Conservation (phyloP, 2,329 filamentous ascomycete species). For the Sarocladium strictum region DNA sequence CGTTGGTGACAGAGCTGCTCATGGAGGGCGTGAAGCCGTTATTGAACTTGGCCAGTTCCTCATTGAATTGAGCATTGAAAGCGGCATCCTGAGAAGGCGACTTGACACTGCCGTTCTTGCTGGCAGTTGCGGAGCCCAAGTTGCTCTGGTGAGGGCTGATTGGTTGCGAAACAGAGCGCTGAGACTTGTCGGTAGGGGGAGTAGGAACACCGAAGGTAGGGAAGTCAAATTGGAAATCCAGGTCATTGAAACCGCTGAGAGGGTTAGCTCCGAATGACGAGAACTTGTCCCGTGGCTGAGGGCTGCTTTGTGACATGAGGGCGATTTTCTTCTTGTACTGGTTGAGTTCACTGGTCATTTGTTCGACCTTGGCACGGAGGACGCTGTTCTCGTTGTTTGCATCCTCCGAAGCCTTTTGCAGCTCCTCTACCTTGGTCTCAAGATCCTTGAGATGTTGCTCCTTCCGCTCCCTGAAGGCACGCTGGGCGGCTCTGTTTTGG, state of each 20-base stretch:
- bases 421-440: slow-evolving; percentile 68
- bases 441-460: slow-evolving; percentile 85
- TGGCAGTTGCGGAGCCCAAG: slow-evolving; percentile 21
- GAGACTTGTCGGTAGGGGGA: slow-evolving; percentile 39
- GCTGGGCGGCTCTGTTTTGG: slow-evolving; percentile 86
- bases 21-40: slow-evolving; percentile 54
- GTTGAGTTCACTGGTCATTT: slow-evolving; percentile 74
- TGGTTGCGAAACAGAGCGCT: slow-evolving; percentile 23
- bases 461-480: slow-evolving; percentile 90
- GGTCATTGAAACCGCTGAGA: slow-evolving; percentile 59
- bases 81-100: slow-evolving; percentile 15
- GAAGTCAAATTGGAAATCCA: slow-evolving; percentile 93
- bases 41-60: slow-evolving; percentile 49
- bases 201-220: slow-evolving; percentile 72
- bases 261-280: slow-evolving; percentile 37
- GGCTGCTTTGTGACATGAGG: slow-evolving; percentile 36
- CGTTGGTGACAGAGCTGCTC: slow-evolving; percentile 38
- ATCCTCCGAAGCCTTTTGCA: slow-evolving; percentile 77
- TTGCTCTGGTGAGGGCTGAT: slow-evolving; percentile 24
- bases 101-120: slow-evolving; percentile 20
- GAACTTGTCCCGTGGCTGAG: slow-evolving; percentile 32
- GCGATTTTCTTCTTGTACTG: slow-evolving; percentile 88
- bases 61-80: slow-evolving; percentile 28
- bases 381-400: slow-evolving; percentile 80
- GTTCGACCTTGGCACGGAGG: slow-evolving; percentile 81